Conservation (phyloP, 805 yeast genomes). For the Peterozyma xylosa region DNA sequence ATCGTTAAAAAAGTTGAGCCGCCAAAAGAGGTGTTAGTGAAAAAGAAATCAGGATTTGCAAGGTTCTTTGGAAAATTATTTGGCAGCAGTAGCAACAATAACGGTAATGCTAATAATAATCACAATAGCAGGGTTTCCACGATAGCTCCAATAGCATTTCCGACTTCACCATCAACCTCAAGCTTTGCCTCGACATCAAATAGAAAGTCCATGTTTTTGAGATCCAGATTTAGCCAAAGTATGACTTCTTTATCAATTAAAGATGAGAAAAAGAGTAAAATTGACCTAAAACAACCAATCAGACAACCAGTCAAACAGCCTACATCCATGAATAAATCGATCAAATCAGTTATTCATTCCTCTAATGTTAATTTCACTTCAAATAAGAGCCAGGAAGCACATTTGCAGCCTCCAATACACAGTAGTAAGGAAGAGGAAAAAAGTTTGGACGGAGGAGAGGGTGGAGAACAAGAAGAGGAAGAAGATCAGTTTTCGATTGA, state of each 20-base stretch:
- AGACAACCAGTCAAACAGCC: not conserved
- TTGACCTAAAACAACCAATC: not conserved
- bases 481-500: not conserved
- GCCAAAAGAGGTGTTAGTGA: no score
- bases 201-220: no score
- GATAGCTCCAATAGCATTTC: no score
- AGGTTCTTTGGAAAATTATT: constrained; percentile 1
- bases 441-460: constrained; percentile 5
- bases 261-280: not conserved
- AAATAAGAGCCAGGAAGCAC: not conserved
- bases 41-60: constrained; percentile 1
- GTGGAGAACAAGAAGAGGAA: not conserved
- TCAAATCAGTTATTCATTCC: no score
- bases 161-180: no score
- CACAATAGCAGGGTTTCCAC: no score
- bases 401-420: not conserved
- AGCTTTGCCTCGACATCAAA: no score
- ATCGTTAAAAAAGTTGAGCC: no score
- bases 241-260: not conserved
- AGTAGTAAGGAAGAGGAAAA: constrained; percentile 9
- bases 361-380: no score
- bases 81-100: not conserved
- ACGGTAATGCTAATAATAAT: no score
- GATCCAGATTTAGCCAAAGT: no score
- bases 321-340: not conserved